Percentiles rank a stretch among this genome's conserved stretches.
These are phyloP conservation scores for Vicia faba DNA, from an alignment of 306 rosid species.

Conservation along the genomic window DNA sequence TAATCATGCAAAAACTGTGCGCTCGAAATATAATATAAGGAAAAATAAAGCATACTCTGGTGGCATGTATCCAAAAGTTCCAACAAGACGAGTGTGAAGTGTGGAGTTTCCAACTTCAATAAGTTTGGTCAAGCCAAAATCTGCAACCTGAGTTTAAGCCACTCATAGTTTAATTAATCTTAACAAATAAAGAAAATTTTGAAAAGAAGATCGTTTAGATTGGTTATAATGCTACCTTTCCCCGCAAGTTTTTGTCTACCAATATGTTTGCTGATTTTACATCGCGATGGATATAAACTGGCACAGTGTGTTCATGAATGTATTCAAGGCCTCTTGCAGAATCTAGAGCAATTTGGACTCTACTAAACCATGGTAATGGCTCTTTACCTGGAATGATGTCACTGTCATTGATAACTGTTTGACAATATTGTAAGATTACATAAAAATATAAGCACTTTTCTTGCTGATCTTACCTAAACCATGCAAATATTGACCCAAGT, in stretches of 20 bases:
- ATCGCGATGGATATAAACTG: constrained; percentile 88
- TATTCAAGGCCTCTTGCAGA: constrained; percentile 93
- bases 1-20: no score
- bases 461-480: constrained; percentile 22
- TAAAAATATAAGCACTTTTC: no score
- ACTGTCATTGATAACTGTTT: no score
- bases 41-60: constrained; percentile 67
- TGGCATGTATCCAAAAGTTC: constrained; percentile 97
- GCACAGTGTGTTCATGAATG: constrained; percentile 91
- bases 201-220: background rate
- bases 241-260: constrained; percentile 72
- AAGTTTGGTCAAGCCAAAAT: constrained; percentile 81
- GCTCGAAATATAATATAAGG: background rate
- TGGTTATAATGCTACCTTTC: constrained; percentile 53
- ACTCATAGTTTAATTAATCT: background rate
- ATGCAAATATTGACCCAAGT: no score
- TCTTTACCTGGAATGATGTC: no score
- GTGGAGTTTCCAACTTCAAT: no score
- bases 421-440: no score
- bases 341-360: constrained; percentile 88
- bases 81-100: no score
- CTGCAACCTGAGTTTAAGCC: constrained; percentile 70
- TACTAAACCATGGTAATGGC: no score
- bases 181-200: constrained; percentile 4
- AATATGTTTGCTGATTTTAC: constrained; percentile 86